Evolutionary conservation across 352 stramenopile genomes (phyloP).

Genomic region (Globisporangium nodosum): DNA sequence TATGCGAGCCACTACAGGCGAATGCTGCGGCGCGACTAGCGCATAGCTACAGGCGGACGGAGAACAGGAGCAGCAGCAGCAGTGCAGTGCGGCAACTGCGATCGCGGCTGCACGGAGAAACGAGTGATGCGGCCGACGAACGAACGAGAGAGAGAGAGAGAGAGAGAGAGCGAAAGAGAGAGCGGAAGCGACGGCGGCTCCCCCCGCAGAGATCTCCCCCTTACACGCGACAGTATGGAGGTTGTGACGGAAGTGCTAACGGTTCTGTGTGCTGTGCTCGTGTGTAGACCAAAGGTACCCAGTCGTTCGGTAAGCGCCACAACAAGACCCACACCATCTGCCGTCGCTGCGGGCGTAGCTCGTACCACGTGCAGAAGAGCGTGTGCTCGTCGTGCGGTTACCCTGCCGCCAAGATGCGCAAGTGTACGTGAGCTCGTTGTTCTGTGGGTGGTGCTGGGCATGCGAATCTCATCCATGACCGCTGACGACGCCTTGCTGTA

Average conservation of each 20-base stretch:
- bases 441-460: background rate
- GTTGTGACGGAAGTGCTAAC: background rate
- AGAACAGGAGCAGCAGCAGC: background rate
- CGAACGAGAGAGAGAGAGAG: background rate
- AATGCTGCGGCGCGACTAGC: background rate
- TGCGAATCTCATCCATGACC: too few species aligned
- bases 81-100: background rate
- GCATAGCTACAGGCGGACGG: background rate
- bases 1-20: background rate
- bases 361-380: slow-evolving; percentile 99
- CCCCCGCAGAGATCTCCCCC: background rate
- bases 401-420: slow-evolving; percentile 96
- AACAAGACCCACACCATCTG: slow-evolving; percentile 99
- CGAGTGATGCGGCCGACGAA: background rate
- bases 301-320: slow-evolving; percentile 99
- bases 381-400: slow-evolving; percentile 99
- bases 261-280: slow-evolving; percentile 7
- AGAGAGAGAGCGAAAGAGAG: background rate
- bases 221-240: background rate
- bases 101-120: background rate
- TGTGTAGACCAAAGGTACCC: slow-evolving; percentile 99
- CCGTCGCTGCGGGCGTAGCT: slow-evolving; percentile 97
- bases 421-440: slow-evolving; percentile 60
- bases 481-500: background rate
- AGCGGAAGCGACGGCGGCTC: background rate